Base-by-base conservation (phyloP, 2,329 filamentous ascomycete genomes). In the Paecilomyces formosus region DNA sequence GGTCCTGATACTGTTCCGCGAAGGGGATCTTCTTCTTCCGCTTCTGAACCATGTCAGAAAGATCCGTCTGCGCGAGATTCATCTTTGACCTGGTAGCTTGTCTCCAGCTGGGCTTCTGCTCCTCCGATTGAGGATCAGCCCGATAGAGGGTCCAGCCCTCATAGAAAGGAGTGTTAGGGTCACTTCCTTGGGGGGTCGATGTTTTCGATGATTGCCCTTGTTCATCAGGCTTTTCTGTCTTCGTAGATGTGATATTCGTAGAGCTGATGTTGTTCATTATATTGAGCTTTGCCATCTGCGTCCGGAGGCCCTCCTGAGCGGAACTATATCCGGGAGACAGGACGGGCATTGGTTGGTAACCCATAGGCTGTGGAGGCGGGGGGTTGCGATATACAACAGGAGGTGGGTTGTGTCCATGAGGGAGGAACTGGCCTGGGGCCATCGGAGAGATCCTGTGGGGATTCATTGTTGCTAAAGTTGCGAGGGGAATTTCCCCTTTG, bases 61-160 rank as follows among this genome's bases (percentile, higher is more conserved):
- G 65, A 21, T 72, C 69, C 2, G 61, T 57, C 57, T 75, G 73
- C 7, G 59, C 63, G n/a, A 72, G 61, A 39, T 68, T 59, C 67
- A 75, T 73, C 26, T 58, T 60, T 15, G 62, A 66, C 21, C 65
- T 66, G 33, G 69, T 67, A 8, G 66, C 68, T 5, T 67, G 63
- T 9, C 55, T 66, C 73, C 72, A 75, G 31, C 61, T 68, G 55
- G 68, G 58, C 52, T 67, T 66, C 50, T 68, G 64, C 11, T 69
- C 69, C n/a, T 67, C 60, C 21, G 59, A 57, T 24, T 59, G 53
- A 11, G 68, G 62, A 13, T 69, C 65, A 15, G 70, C 72, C 55
- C 70, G 70, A 63, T 65, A 68, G 54, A 75, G 69, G n/a, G 66
- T 72, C 60, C 69, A 76, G 2, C 73, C 72, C 57, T 72, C 71